Percentiles rank a stretch among this genome's conserved stretches.
Conservation (phyloP, 75 land plant species). For the Azolla pinnata region DNA sequence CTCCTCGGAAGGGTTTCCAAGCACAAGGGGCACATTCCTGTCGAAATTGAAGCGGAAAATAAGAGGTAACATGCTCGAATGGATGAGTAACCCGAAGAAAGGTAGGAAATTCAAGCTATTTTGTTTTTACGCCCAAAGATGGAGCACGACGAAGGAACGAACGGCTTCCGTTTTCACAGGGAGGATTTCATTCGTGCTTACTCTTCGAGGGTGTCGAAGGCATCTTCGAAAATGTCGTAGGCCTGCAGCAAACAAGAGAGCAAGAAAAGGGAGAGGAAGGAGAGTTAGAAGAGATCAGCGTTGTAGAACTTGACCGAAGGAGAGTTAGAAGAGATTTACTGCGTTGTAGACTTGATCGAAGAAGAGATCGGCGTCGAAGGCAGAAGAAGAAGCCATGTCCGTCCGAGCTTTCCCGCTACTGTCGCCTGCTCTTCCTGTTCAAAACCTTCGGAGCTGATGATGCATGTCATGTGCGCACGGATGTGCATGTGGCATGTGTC, state of each 20-base stretch:
- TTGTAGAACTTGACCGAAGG: neutral
- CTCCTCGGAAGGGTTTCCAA: neutral
- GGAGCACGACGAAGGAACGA: too few species aligned
- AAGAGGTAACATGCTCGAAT: too few species aligned
- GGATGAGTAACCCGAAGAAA: too few species aligned
- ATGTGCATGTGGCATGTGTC: too few species aligned
- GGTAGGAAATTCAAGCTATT: too few species aligned
- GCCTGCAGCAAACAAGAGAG: conserved; percentile 1
- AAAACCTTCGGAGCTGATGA: too few species aligned
- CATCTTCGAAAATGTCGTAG: conserved; percentile 2
- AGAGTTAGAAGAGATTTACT: neutral
- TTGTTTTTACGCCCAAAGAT: too few species aligned
- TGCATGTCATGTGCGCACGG: too few species aligned
- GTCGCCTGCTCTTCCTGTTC: too few species aligned
- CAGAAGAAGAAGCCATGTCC: neutral
- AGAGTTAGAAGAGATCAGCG: neutral
- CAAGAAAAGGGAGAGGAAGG: neutral
- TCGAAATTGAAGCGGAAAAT: neutral
- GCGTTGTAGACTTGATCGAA: conserved; percentile 6
- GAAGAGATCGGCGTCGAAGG: conserved; percentile 1
- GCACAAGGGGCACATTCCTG: conserved; percentile 2
- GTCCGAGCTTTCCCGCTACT: too few species aligned
- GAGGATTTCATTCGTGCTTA: too few species aligned
- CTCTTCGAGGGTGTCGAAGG: conserved; percentile 6
- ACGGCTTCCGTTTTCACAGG: too few species aligned